Percentiles rank a stretch among this genome's conserved stretches.
Evolutionary conservation across 371 early-diverging fungal genomes (phyloP).

Genomic region (Thermomucor indicae-seudaticae): DNA sequence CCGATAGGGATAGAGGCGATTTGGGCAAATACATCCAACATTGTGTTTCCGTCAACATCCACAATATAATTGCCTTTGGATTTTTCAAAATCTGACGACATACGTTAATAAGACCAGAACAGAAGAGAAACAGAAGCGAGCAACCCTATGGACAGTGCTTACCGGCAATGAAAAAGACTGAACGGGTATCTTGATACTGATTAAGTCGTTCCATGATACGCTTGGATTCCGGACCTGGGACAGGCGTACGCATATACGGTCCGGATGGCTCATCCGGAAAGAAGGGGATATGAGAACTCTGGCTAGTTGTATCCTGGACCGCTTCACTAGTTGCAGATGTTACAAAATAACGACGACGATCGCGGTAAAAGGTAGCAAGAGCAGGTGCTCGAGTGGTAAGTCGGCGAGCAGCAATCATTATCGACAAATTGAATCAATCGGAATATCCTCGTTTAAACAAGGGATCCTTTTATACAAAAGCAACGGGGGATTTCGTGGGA

Average conservation of each 20-base stretch:
- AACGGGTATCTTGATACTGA: slow-evolving; percentile 43
- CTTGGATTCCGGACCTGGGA: slow-evolving; percentile 43
- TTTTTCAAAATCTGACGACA: slow-evolving; percentile 60
- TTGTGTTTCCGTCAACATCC: slow-evolving; percentile 69
- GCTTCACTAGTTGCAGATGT: slow-evolving; percentile 1
- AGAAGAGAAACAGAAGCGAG: background rate
- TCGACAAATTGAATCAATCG: background rate
- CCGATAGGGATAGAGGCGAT: slow-evolving; percentile 78
- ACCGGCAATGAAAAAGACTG: slow-evolving; percentile 48
- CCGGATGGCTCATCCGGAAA: slow-evolving; percentile 35
- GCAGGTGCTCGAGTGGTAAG: background rate
- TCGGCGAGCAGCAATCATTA: slow-evolving; percentile 4
- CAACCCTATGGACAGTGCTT: background rate
- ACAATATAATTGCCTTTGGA: slow-evolving; percentile 74
- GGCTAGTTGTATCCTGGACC: background rate
- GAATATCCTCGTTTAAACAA: background rate
- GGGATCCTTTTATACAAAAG: background rate
- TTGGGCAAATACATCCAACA: slow-evolving; percentile 71
- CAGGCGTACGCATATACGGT: slow-evolving; percentile 29
- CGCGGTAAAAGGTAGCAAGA: background rate
- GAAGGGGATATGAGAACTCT: no score
- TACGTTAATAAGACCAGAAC: slow-evolving; percentile 3
- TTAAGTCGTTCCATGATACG: slow-evolving; percentile 25
- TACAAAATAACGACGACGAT: background rate
- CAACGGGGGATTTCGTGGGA: background rate